These are phyloP conservation scores for Colletotrichum australisinense DNA, from an alignment of 2,329 filamentous ascomycete species.

Conservation along the genomic window DNA sequence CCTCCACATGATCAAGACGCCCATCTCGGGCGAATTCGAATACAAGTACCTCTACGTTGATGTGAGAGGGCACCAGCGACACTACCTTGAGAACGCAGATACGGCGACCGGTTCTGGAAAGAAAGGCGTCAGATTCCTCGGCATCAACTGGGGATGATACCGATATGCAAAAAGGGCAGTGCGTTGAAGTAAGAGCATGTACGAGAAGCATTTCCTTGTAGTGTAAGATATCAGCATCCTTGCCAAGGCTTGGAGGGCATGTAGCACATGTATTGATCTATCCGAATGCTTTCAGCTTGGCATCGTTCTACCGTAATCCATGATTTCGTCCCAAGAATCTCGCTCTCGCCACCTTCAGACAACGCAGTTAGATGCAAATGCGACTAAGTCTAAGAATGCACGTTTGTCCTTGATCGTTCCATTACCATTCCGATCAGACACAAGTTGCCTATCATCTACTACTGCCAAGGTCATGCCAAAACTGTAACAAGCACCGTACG, in stretches of 20 bases:
- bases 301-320: background rate
- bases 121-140: slow-evolving; percentile 68
- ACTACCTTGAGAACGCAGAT: slow-evolving; percentile 74
- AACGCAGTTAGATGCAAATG: background rate
- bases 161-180: background rate
- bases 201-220: background rate
- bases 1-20: slow-evolving; percentile 80
- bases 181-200: background rate
- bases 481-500: background rate
- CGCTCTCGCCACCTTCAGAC: background rate
- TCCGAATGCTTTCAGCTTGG: too few species aligned
- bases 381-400: background rate
- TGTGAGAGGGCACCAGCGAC: slow-evolving; percentile 75
- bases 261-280: background rate
- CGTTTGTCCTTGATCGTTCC: background rate
- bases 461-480: background rate
- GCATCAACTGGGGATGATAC: slow-evolving; percentile 66
- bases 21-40: slow-evolving; percentile 74
- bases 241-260: background rate
- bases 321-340: background rate
- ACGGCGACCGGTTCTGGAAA: slow-evolving; percentile 47
- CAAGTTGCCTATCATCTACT: background rate
- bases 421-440: background rate
- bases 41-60: slow-evolving; percentile 87
- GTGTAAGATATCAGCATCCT: background rate